These are phyloP conservation scores for Rosa lucieae DNA, from an alignment of 306 rosid species.

Conservation along the genomic window DNA sequence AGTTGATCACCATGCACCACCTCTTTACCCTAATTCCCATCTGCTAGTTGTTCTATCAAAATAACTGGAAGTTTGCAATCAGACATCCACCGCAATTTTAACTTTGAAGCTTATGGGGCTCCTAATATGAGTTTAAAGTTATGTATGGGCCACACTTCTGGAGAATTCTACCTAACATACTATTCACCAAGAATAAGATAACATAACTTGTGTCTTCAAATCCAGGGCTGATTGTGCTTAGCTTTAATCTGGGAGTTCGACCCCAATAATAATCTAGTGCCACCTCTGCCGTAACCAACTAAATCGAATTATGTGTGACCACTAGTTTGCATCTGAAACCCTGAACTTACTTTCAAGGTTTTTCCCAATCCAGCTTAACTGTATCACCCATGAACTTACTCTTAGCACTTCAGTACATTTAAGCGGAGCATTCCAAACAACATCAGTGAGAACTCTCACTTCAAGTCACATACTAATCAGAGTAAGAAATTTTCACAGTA, in stretches of 20 bases:
- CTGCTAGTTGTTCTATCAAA: background rate
- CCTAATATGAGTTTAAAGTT: background rate
- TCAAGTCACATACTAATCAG: background rate
- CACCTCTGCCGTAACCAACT: background rate
- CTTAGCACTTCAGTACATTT: background rate
- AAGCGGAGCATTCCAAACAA: background rate
- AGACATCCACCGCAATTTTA: background rate
- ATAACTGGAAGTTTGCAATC: background rate
- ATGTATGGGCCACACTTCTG: too few relatives aligned
- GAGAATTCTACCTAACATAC: background rate
- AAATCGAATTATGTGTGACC: background rate
- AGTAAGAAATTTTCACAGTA: too few relatives aligned
- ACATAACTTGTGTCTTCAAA: background rate
- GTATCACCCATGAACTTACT: background rate
- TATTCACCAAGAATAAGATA: background rate
- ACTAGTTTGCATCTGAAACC: background rate
- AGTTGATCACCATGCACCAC: background rate
- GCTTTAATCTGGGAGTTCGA: background rate
- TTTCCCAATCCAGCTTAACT: background rate
- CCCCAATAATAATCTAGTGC: background rate
- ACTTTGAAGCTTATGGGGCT: background rate
- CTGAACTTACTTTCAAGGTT: background rate
- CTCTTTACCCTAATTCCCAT: background rate
- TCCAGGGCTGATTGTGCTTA: background rate
- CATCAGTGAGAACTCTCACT: background rate